These are phyloP conservation scores for Posidonia oceanica DNA, from an alignment of 116 monocot species.

Conservation along the genomic window DNA sequence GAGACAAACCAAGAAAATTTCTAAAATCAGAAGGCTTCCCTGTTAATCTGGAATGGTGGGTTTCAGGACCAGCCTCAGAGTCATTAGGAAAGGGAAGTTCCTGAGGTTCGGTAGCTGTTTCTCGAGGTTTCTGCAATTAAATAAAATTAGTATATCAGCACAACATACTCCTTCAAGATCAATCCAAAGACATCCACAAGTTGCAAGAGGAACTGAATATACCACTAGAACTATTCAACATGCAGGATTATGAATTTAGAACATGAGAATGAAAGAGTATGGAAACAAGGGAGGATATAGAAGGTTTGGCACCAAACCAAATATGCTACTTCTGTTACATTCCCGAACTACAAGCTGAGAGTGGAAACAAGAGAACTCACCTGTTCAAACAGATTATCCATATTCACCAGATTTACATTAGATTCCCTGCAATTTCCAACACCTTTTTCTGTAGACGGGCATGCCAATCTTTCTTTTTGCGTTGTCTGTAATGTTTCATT, in stretches of 20 bases:
- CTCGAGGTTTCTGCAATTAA: slow-evolving; percentile 4
- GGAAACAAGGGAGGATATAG: neutral
- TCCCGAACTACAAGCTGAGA: neutral
- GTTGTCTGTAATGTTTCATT: neutral
- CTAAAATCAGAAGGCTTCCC: neutral
- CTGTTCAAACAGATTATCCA: neutral
- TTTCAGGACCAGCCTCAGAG: neutral
- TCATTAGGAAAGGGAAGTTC: neutral
- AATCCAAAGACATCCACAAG: neutral
- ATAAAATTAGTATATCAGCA: neutral
- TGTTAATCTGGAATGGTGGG: neutral
- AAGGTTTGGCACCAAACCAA: too few species aligned
- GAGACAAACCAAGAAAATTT: neutral
- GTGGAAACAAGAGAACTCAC: neutral
- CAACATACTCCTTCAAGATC: neutral
- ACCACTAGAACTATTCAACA: too few species aligned
- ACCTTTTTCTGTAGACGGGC: neutral
- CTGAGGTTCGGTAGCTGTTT: neutral
- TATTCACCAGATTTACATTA: neutral
- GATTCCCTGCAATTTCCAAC: neutral
- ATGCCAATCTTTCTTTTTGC: neutral
- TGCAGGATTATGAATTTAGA: too few species aligned
- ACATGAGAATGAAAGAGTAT: too few species aligned
- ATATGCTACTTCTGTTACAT: neutral
- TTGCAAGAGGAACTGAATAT: neutral